Conservation (phyloP, 805 yeast genomes). For the Ogataea allantospora region DNA sequence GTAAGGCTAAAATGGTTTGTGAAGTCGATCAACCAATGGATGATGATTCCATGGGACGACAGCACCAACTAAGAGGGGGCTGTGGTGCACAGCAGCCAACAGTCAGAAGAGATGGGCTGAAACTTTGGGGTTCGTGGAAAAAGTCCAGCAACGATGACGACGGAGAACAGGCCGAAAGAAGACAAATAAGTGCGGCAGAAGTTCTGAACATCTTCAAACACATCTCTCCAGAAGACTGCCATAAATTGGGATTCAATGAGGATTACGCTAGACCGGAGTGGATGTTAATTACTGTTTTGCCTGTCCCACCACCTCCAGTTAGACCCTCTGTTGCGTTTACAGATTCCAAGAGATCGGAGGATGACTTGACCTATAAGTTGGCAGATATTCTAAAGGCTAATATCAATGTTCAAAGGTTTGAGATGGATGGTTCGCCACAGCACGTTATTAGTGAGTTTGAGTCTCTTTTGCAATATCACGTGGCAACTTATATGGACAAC, state of each 20-base stretch:
- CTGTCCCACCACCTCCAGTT: constrained; percentile 99
- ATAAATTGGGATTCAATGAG: constrained; percentile 82
- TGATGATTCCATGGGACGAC: constrained; percentile 37
- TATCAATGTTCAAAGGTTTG: constrained; percentile 93
- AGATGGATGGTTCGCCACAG: constrained; percentile 98
- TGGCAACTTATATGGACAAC: constrained; percentile 99
- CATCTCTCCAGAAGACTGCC: constrained; percentile 80
- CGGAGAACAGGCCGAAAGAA: constrained; percentile 86
- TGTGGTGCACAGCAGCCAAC: constrained; percentile 98
- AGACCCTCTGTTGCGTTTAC: constrained; percentile 98
- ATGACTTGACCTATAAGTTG: constrained; percentile 94
- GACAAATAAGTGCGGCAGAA: constrained; percentile 84
- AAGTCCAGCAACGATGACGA: constrained; percentile 75
- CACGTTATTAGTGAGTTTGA: constrained; percentile 97
- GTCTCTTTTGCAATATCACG: constrained; percentile 92
- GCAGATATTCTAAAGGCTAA: constrained; percentile 97
- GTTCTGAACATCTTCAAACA: constrained; percentile 89
- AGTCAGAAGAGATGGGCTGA: constrained; percentile 91
- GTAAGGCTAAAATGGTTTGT: constrained; percentile 92
- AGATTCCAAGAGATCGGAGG: constrained; percentile 98
- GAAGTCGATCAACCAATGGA: constrained; percentile 84
- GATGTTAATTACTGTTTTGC: constrained; percentile 95
- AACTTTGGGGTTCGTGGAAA: constrained; percentile 98
- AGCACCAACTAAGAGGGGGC: constrained; percentile 70
- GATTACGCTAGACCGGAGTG: constrained; percentile 99